phyloP scores from a whole-genome alignment of 2,329 filamentous ascomycete genomes.

The Hymenoscyphus fraxineus region DNA sequence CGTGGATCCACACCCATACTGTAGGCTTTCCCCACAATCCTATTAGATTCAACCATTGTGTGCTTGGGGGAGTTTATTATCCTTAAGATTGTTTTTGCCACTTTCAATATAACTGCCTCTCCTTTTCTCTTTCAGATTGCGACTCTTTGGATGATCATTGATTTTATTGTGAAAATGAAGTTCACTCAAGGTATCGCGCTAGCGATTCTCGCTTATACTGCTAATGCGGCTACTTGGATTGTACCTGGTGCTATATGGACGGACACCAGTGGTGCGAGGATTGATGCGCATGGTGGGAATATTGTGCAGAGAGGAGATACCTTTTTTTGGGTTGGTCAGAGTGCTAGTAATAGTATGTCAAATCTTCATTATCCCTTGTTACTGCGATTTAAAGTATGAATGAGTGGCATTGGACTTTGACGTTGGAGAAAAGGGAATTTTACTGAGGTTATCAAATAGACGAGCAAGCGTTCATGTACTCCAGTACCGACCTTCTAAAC shows the following conservation, averaged over 20 bases:
- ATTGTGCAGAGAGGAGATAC: constrained; percentile 37
- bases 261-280: constrained; percentile 39
- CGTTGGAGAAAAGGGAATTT: too few relatives aligned
- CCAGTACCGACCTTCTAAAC: constrained; percentile 40
- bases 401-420: background rate
- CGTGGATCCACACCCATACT: too few relatives aligned
- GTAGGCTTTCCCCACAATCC: background rate
- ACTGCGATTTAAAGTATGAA: background rate
- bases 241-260: constrained; percentile 40
- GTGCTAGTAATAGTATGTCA: constrained; percentile 33
- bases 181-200: background rate
- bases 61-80: background rate
- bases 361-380: constrained; percentile 7
- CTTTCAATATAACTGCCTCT: background rate
- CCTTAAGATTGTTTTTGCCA: background rate
- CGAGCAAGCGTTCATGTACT: constrained; percentile 39
- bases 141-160: too few relatives aligned
- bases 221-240: constrained; percentile 38
- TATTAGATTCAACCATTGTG: background rate
- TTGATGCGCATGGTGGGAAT: constrained; percentile 41
- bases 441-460: constrained; percentile 20
- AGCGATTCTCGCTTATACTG: background rate
- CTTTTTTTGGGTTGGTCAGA: constrained; percentile 42
- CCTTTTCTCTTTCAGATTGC: background rate
- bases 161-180: background rate